Conservation (phyloP, 1,284 basidiomycete species). For the Omphalotus olearius region DNA sequence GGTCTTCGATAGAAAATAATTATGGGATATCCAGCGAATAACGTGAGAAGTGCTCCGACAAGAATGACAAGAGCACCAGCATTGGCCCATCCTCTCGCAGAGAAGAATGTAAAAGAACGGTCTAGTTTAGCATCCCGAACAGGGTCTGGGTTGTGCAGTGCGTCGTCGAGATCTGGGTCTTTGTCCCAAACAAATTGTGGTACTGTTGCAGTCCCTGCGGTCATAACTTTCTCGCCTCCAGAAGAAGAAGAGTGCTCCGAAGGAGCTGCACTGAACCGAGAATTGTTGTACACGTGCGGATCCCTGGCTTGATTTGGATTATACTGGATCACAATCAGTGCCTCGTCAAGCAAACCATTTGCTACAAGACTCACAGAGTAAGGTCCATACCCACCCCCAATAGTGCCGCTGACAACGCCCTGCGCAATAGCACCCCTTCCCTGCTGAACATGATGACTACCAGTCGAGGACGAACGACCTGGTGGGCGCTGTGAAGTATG, state of each 20-base stretch:
- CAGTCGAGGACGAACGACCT: constrained; percentile 24
- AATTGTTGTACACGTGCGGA: constrained; percentile 37
- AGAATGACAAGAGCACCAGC: constrained; percentile 56
- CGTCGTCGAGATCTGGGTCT: constrained; percentile 75
- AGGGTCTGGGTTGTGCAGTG: constrained; percentile 73
- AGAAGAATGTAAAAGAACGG: constrained; percentile 58
- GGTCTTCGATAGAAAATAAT: constrained; percentile 46
- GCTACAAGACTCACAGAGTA: constrained; percentile 60
- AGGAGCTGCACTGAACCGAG: constrained; percentile 57
- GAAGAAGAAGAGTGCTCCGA: constrained; percentile 48
- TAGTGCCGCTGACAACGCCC: constrained; percentile 67
- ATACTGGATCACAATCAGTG: constrained; percentile 37
- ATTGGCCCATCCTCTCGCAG: constrained; percentile 73
- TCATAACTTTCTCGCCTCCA: constrained; percentile 29
- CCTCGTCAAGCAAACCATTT: constrained; percentile 5
- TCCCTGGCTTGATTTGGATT: constrained; percentile 47
- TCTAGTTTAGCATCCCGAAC: constrained; percentile 53
- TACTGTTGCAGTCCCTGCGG: constrained; percentile 41
- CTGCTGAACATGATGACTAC: constrained; percentile 27
- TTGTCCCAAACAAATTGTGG: constrained; percentile 71
- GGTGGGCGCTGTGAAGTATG: constrained; percentile 25
- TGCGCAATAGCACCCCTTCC: constrained; percentile 55
- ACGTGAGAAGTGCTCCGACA: constrained; percentile 53
- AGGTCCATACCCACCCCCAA: constrained; percentile 74
- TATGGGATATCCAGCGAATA: constrained; percentile 82